A percentile compares a stretch with the other conserved stretches of the same genome.
Evolutionary conservation across 805 yeast genomes (phyloP).

Genomic region (Cyberlindnera saturnus): DNA sequence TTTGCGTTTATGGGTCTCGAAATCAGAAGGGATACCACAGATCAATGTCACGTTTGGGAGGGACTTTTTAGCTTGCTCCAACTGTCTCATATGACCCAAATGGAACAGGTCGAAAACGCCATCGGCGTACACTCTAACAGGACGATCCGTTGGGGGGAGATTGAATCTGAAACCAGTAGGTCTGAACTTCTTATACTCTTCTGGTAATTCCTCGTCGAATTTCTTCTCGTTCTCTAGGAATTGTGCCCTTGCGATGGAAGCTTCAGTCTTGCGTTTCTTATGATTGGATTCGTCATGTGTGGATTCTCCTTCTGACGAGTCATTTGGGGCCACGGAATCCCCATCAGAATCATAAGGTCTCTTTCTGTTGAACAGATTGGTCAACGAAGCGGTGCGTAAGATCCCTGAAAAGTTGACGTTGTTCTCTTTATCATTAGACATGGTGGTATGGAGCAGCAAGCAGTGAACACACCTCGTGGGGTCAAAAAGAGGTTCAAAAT

Average conservation of each 20-base stretch:
- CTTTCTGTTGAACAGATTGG: slow-evolving; percentile 15
- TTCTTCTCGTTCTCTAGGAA: slow-evolving; percentile 45
- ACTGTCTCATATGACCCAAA: slow-evolving; percentile 95
- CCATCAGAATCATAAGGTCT: slow-evolving; percentile 14
- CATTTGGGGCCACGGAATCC: slow-evolving; percentile 2
- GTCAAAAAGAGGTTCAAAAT: no score
- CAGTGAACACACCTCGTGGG: no score
- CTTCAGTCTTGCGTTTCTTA: slow-evolving; percentile 22
- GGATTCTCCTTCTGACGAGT: slow-evolving; percentile 6
- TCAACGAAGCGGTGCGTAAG: slow-evolving; percentile 15
- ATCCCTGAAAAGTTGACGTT: slow-evolving; percentile 10
- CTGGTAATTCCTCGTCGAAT: slow-evolving; percentile 61
- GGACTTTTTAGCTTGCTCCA: slow-evolving; percentile 93
- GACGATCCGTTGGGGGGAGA: slow-evolving; percentile 78
- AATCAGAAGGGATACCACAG: slow-evolving; percentile 88
- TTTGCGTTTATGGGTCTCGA: slow-evolving; percentile 84
- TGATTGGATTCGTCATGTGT: slow-evolving; percentile 1
- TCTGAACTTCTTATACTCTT: slow-evolving; percentile 65
- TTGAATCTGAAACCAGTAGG: slow-evolving; percentile 77
- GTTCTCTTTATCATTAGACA: slow-evolving; percentile 6
- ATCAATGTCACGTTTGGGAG: slow-evolving; percentile 79
- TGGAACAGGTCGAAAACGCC: slow-evolving; percentile 97
- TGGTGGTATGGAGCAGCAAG: neutral
- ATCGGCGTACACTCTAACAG: slow-evolving; percentile 93
- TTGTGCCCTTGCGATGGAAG: slow-evolving; percentile 20